Conservation (phyloP, 129 eudicot species). For the Flaveria robusta region DNA sequence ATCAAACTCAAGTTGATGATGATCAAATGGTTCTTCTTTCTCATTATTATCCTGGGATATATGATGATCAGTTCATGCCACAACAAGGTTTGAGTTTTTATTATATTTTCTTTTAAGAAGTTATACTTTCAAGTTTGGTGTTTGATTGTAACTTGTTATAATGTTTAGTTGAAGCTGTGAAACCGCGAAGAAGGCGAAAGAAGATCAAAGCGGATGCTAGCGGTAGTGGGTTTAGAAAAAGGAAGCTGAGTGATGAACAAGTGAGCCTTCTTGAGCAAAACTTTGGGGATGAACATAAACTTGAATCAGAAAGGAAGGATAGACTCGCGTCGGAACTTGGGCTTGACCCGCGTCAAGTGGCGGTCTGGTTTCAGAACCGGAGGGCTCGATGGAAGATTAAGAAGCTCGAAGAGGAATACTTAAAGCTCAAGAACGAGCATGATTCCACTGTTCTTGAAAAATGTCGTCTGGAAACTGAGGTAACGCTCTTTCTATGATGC, state of each 20-base stretch:
- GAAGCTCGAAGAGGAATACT: constrained; percentile 84
- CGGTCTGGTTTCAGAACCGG: constrained; percentile 93
- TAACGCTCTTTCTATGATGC: constrained; percentile 17
- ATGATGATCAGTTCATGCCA: constrained; percentile 56
- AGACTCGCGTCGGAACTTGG: constrained; percentile 78
- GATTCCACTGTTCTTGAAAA: constrained; percentile 65
- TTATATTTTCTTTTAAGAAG: background rate
- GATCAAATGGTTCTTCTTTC: constrained; percentile 66
- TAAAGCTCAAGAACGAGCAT: constrained; percentile 62
- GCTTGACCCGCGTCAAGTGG: constrained; percentile 89
- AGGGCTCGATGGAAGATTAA: constrained; percentile 88
- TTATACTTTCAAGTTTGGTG: constrained; percentile 2
- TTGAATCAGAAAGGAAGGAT: constrained; percentile 86
- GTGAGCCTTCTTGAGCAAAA: constrained; percentile 55
- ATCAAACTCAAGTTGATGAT: constrained; percentile 42
- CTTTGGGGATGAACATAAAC: constrained; percentile 70
- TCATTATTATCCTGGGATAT: constrained; percentile 71
- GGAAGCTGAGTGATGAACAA: constrained; percentile 78
- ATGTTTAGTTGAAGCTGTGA: constrained; percentile 42
- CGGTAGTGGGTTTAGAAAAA: constrained; percentile 54
- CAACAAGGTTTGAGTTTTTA: constrained; percentile 49
- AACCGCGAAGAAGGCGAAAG: constrained; percentile 62
- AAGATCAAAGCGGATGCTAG: constrained; percentile 52
- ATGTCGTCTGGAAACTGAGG: constrained; percentile 85
- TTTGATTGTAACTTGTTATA: constrained; percentile 2